Evolutionary conservation across 2,329 filamentous ascomycete species (phyloP), one percentile per base, ranked within the genome.

Genomic region (Cercospora citrullina): DNA sequence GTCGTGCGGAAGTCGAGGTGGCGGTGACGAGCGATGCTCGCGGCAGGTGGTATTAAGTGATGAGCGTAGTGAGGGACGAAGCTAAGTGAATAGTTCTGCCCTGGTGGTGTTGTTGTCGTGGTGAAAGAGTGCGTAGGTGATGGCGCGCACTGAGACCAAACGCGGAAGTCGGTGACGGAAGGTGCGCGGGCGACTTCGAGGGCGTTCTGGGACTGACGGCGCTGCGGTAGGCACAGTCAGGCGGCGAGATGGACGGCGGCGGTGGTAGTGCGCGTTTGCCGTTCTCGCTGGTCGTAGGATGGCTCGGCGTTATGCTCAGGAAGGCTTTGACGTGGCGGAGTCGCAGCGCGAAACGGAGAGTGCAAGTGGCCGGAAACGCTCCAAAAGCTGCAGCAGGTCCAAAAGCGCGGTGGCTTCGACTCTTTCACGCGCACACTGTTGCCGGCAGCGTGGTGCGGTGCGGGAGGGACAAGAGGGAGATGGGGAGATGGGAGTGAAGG

Each of bases 41-140:
- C 16, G 42, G 42, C 26, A 36, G 8, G 45, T 12, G 28, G 31
- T 65, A 48, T 65, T 9, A 28, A 60, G 66, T 60, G 51, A 59
- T 53, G 58, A 16, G 36, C 23, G 48, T 14, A 58, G 53, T 36
- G 45, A 55, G 58, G 69, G 72, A 73, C 73, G 75, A 72, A 68
- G 71, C 76, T 77, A 76, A 77, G 69, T 77, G 69, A 77, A 77
- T 77, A 77, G 76, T 71, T 77, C 76, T 75, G 62, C 51, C 62
- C 62, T 64, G 53, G 26, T n/a, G 30, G 6, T 58, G 53, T 12
- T 30, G 26, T 58, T 31, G 51, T 55, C 39, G 45, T 55, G 31
- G 59, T 51, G 28, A 59, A 63, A 60, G 65, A 68, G 63, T 63
- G 48, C 65, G 69, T 71, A 61, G 69, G 62, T 64, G 60, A 60